phyloP scores from a whole-genome alignment of 257 asterid genomes.

The Lycium ferocissimum region DNA sequence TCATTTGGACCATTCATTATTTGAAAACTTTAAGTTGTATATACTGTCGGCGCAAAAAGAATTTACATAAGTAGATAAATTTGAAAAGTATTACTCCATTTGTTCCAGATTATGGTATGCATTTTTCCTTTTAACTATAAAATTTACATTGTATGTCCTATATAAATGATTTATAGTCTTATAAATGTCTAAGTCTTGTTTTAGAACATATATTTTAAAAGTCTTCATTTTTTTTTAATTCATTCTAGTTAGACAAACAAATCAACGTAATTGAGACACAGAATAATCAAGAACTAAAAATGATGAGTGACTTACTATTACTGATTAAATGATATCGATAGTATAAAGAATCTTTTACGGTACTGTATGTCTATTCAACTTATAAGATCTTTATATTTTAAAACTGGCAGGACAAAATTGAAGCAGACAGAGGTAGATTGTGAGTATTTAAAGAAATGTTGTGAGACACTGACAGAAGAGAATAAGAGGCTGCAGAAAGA shows the following conservation, averaged over 20 bases:
- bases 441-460: constrained; percentile 86
- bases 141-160: neutral
- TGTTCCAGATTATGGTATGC: neutral
- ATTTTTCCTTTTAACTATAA: neutral
- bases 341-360: neutral
- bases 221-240: too few species aligned
- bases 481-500: constrained; percentile 82
- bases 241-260: too few species aligned
- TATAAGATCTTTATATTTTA: neutral
- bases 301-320: too few species aligned
- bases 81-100: neutral
- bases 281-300: too few species aligned
- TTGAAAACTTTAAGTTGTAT: too few species aligned
- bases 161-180: neutral
- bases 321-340: neutral
- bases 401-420: constrained; percentile 73
- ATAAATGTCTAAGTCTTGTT: neutral
- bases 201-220: too few species aligned
- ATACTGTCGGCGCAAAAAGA: too few species aligned
- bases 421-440: constrained; percentile 97
- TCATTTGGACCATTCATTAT: too few species aligned
- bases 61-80: too few species aligned
- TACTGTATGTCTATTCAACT: neutral
- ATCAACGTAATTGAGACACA: too few species aligned
- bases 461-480: constrained; percentile 88